Conservation (phyloP, 257 asterid species). For the Solanum virginianum region DNA sequence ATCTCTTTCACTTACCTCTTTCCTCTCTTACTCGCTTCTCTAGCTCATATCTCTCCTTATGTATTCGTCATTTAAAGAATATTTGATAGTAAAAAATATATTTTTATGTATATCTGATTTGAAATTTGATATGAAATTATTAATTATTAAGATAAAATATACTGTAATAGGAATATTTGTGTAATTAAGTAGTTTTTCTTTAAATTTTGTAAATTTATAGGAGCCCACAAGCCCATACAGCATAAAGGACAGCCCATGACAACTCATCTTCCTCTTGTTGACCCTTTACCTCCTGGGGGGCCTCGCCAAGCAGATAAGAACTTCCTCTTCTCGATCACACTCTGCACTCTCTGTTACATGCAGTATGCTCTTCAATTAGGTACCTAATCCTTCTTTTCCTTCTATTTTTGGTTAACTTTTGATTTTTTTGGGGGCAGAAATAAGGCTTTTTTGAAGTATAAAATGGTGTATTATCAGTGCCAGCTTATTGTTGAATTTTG, state of each 20-base stretch:
- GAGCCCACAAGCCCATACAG: not conserved
- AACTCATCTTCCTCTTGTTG: not conserved
- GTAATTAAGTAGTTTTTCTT: no score
- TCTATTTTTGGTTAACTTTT: not conserved
- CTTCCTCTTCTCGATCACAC: not conserved
- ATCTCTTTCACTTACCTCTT: no score
- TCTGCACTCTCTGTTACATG: not conserved
- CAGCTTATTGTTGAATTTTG: not conserved
- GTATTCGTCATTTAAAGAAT: no score
- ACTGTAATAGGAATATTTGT: no score
- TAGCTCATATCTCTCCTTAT: no score
- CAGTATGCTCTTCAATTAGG: not conserved
- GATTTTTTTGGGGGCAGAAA: no score
- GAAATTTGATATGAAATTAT: no score
- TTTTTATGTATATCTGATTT: no score
- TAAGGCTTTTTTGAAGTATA: not conserved
- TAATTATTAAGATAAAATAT: no score
- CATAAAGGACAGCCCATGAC: not conserved
- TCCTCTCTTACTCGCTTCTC: no score
- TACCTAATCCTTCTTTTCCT: not conserved
- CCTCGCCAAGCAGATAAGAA: not conserved
- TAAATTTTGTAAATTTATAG: not conserved
- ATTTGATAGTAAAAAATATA: no score
- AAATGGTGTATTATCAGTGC: not conserved
- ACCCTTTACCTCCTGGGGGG: not conserved